Percentiles rank a stretch among this genome's conserved stretches.
phyloP scores from a whole-genome alignment of 139 green algal genomes.

The Penium margaritaceum region DNA sequence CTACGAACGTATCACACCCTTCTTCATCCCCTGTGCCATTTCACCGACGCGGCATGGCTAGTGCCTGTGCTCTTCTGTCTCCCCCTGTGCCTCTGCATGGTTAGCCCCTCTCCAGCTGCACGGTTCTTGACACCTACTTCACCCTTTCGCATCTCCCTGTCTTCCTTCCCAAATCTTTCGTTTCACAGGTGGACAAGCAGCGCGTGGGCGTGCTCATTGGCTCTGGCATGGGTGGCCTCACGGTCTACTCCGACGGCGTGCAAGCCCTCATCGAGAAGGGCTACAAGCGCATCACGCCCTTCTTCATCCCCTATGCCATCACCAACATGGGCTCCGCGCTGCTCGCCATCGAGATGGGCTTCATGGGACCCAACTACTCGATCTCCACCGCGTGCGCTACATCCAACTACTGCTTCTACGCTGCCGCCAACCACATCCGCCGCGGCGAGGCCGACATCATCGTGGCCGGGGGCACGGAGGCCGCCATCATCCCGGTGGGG shows the following conservation, averaged over 20 bases:
- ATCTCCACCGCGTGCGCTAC: conserved; percentile 81
- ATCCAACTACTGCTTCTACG: conserved; percentile 92
- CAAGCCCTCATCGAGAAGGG: conserved; percentile 79
- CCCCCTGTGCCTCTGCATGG: too few relatives aligned
- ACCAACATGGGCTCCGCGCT: conserved; percentile 97
- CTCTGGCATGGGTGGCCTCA: conserved; percentile 83
- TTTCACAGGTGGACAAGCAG: conserved; percentile 70
- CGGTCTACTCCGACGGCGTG: conserved; percentile 77
- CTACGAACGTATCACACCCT: conserved; percentile 92
- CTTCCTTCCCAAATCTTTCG: not conserved
- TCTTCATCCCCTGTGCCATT: conserved; percentile 99
- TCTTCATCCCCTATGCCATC: conserved; percentile 99
- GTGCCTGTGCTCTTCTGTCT: too few relatives aligned
- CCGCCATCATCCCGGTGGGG: conserved; percentile 89
- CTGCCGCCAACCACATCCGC: conserved; percentile 84
- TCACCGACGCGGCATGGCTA: too few relatives aligned
- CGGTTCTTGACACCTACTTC: too few relatives aligned
- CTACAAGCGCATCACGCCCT: conserved; percentile 93
- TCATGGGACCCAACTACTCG: conserved; percentile 93
- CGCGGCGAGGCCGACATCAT: conserved; percentile 64
- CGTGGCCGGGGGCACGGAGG: conserved; percentile 84
- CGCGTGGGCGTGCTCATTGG: conserved; percentile 81
- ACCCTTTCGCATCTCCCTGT: not conserved
- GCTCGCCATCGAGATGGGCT: conserved; percentile 63
- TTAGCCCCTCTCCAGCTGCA: too few relatives aligned